Evolutionary conservation across 768 basidiomycete genomes (phyloP).

Genomic region (Paxillus rubicundulus): DNA sequence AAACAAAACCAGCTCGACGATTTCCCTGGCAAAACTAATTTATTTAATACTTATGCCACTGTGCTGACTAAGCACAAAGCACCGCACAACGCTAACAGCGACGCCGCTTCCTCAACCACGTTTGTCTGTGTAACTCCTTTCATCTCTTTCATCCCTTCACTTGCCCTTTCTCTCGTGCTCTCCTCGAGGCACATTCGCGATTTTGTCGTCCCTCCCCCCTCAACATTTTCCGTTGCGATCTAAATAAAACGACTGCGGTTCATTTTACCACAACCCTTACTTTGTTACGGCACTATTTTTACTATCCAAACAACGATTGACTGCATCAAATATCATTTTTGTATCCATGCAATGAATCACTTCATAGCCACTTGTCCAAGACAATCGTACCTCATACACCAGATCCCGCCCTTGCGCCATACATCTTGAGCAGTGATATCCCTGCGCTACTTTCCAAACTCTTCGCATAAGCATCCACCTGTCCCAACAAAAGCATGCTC

Average conservation of each 20-base stretch:
- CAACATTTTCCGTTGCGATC: not conserved
- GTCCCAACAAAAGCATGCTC: conserved; percentile 80
- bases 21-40: not conserved
- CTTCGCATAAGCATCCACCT: conserved; percentile 83
- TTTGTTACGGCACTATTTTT: no score
- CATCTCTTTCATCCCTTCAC: not conserved
- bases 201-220: not conserved
- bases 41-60: not conserved
- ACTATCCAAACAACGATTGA: no score
- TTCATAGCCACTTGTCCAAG: not conserved
- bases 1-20: conserved; percentile 6
- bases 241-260: not conserved
- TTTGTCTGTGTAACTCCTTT: not conserved
- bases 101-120: no score
- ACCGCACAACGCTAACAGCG: not conserved
- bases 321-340: no score
- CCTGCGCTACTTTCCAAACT: conserved; percentile 65
- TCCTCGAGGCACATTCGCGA: not conserved
- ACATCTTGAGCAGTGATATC: conserved; percentile 79
- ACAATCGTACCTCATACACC: conserved; percentile 3
- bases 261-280: no score
- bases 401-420: conserved; percentile 50
- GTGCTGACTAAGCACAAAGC: conserved; percentile 3
- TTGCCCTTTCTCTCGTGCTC: not conserved
- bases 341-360: no score